A percentile compares a stretch with the other conserved stretches of the same genome.
These are phyloP conservation scores for Sodiomyces alkalinus DNA, from an alignment of 2,329 filamentous ascomycete genomes.

Conservation along the genomic window DNA sequence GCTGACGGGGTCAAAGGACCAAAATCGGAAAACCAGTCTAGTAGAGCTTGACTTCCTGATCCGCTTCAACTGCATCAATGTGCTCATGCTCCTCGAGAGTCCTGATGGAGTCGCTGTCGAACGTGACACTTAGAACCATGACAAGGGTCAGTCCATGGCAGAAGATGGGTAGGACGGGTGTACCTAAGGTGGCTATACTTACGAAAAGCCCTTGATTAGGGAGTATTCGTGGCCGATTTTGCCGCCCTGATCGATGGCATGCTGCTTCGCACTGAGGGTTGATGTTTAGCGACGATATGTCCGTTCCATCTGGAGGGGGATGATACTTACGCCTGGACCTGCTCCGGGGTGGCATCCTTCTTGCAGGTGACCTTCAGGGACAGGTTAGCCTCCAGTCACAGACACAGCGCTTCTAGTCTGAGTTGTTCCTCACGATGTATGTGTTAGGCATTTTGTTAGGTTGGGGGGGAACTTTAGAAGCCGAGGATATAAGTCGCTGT, in stretches of 20 bases:
- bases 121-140: constrained; percentile 46
- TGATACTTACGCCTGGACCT: constrained; percentile 49
- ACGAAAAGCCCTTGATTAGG: constrained; percentile 90
- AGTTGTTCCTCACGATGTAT: too few species aligned
- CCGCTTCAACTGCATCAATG: constrained; percentile 60
- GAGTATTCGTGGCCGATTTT: constrained; percentile 72
- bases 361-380: constrained; percentile 61
- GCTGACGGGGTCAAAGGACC: too few species aligned
- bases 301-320: constrained; percentile 1
- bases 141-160: constrained; percentile 2
- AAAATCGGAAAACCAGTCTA: too few species aligned
- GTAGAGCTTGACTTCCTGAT: constrained; percentile 57
- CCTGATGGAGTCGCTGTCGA: constrained; percentile 49
- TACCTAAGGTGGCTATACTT: constrained; percentile 22
- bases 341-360: constrained; percentile 45
- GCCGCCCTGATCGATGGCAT: constrained; percentile 61
- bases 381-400: constrained; percentile 7
- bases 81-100: constrained; percentile 55
- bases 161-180: constrained; percentile 1
- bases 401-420: too few species aligned
- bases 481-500: too few species aligned
- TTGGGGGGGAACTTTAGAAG: too few species aligned
- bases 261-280: constrained; percentile 69
- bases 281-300: not conserved
- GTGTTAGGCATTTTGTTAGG: too few species aligned